These are phyloP conservation scores for Leccinum rimulosum DNA, from an alignment of 768 basidiomycete species.

Conservation along the genomic window DNA sequence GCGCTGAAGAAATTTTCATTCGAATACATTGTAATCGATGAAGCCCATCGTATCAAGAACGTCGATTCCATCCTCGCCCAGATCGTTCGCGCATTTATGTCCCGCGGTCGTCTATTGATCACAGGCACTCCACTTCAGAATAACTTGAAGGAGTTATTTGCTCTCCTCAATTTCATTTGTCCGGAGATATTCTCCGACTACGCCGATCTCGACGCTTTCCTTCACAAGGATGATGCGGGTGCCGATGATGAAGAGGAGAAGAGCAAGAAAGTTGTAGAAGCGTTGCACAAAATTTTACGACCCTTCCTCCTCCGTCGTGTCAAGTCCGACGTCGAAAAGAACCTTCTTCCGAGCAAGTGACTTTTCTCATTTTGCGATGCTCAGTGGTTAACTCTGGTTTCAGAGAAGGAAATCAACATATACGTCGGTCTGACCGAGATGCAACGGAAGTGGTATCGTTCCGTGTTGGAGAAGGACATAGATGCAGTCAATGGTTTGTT, in stretches of 20 bases:
- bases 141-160: slow-evolving; percentile 93
- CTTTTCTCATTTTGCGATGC: neutral
- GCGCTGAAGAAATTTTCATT: slow-evolving; percentile 92
- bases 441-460: slow-evolving; percentile 98
- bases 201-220: slow-evolving; percentile 87
- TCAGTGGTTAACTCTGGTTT: neutral
- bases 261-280: slow-evolving; percentile 93
- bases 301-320: slow-evolving; percentile 94
- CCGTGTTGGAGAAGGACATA: slow-evolving; percentile 95
- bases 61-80: slow-evolving; percentile 94
- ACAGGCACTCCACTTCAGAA: slow-evolving; percentile 98
- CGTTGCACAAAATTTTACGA: slow-evolving; percentile 92
- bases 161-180: slow-evolving; percentile 91
- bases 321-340: slow-evolving; percentile 97
- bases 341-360: slow-evolving; percentile 76
- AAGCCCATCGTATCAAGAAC: slow-evolving; percentile 99
- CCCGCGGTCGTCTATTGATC: slow-evolving; percentile 87
- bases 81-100: slow-evolving; percentile 89
- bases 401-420: slow-evolving; percentile 98
- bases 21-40: slow-evolving; percentile 97
- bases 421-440: slow-evolving; percentile 96
- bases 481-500: slow-evolving; percentile 91
- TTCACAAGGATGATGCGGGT: slow-evolving; percentile 79
- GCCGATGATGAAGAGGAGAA: slow-evolving; percentile 73
- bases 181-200: slow-evolving; percentile 95